A percentile compares a stretch with the other conserved stretches of the same genome.
These are phyloP conservation scores for Phytophthora pinifolia DNA, from an alignment of 352 stramenopile genomes.

Conservation along the genomic window DNA sequence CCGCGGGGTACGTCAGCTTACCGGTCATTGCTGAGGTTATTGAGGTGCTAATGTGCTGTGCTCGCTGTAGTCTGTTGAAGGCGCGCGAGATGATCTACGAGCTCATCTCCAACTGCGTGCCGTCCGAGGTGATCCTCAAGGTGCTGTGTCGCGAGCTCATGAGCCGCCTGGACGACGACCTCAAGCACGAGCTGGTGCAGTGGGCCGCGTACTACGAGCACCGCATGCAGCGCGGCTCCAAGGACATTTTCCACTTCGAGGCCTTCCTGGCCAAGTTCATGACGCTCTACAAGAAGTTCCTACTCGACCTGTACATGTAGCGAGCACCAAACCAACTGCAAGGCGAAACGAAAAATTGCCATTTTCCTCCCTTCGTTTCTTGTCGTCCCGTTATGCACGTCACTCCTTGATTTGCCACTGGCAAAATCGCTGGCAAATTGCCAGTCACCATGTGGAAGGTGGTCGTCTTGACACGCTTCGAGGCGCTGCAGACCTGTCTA, in stretches of 20 bases:
- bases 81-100: constrained; percentile 98
- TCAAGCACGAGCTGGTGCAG: constrained; percentile 96
- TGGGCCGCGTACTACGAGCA: constrained; percentile 92
- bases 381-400: constrained; percentile 13
- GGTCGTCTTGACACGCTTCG: constrained; percentile 37
- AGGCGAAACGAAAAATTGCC: constrained; percentile 6
- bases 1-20: constrained; percentile 58
- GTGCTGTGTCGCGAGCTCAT: constrained; percentile 91
- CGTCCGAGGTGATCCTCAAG: constrained; percentile 96
- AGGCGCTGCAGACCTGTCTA: constrained; percentile 42
- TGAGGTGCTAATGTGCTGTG: constrained; percentile 1
- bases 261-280: constrained; percentile 99
- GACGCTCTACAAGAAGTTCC: constrained; percentile 98
- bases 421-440: no score
- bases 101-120: constrained; percentile 98
- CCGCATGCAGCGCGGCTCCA: constrained; percentile 93
- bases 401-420: no score
- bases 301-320: constrained; percentile 93
- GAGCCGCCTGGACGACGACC: constrained; percentile 92
- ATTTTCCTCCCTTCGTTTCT: not conserved
- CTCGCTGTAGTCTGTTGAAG: constrained; percentile 79
- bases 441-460: constrained; percentile 53
- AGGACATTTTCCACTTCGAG: constrained; percentile 99
- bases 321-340: constrained; percentile 1
- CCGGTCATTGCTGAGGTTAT: not conserved